Conservation (phyloP, 2,329 filamentous ascomycete species). For the Ceratocystis lukuohia region DNA sequence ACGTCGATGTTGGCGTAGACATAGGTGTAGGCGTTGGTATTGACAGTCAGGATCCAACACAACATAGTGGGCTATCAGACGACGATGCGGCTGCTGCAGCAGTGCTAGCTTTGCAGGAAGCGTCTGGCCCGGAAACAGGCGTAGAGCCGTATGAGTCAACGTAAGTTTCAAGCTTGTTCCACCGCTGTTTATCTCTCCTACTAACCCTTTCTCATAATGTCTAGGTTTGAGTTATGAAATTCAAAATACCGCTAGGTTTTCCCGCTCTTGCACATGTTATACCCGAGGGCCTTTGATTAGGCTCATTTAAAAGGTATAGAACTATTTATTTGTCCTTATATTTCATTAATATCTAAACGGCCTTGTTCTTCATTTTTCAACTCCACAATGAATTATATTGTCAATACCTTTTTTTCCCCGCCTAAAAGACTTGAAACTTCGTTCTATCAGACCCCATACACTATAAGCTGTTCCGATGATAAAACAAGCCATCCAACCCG, state of each 20-base stretch:
- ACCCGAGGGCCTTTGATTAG: neutral
- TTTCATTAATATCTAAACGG: too few species aligned
- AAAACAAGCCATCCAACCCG: too few species aligned
- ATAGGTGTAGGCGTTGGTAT: neutral
- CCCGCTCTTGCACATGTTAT: neutral
- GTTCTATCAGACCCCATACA: too few species aligned
- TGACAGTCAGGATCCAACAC: neutral
- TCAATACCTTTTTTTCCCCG: too few species aligned
- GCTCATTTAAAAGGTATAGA: neutral
- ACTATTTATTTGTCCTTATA: too few species aligned
- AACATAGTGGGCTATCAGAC: neutral
- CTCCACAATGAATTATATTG: too few species aligned
- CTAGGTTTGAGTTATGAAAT: neutral
- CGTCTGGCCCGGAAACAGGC: neutral
- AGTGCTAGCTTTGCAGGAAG: slow-evolving; percentile 8
- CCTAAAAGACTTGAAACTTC: too few species aligned
- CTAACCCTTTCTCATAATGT: neutral
- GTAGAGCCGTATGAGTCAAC: slow-evolving; percentile 9
- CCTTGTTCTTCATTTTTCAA: too few species aligned
- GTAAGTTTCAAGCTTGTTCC: neutral
- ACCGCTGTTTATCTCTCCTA: neutral
- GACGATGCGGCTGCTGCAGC: slow-evolving; percentile 5
- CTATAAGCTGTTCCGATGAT: too few species aligned
- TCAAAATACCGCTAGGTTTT: neutral
- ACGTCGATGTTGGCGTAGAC: neutral